Base-by-base conservation (phyloP, 2,329 filamentous ascomycete genomes). In the Hirsutella thompsonii region DNA sequence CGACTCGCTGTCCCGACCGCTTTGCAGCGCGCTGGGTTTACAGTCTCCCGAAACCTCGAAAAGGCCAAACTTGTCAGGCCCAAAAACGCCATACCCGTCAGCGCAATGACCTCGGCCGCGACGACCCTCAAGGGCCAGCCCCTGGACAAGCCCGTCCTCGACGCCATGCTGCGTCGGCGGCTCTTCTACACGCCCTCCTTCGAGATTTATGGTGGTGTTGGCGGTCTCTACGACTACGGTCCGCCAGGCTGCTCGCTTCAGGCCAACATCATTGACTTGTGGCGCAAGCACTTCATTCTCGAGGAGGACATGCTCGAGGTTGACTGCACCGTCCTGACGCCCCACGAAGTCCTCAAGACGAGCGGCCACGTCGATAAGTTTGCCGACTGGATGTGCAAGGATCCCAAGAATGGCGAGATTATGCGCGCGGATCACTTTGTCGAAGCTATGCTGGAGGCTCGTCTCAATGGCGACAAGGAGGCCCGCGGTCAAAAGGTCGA, bases 351-450 rank as follows among this genome's bases (percentile, higher is more conserved):
- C 30, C 76, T 98, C 57, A 94, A 96, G 74, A 94, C 90, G 41
- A 85, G 79, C 61, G 92, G 92, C 48, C 92, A 98, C 67, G 92
- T 96, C 49, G 90, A 95, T 63, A 94, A 94, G 65, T 96, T 96
- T 57, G 84, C 87, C 63, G 90, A 96, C 63, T 96, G 85, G 86
- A 95, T 96, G 89, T 94, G 86, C 79, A 94, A 94, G 66, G 92
- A 98, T 63, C 87, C 90, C 47, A 93, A 94, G 74, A 94, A 83
- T 55, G 92, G 92, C 59, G 92, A 98, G 63, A 94, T 95, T 57
- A 79, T 98, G 60, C 80, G 92, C 52, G 88, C 92, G 44, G 92
- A 98, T 59, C 92, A 98, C 68, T 77, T 96, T 54, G 89, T 98
- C 50, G 89, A 96, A 71, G 86, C 94, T 54, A 80, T 95, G 30